Base-by-base conservation (phyloP, 2,329 filamentous ascomycete species). In the Aspergillus brasiliensis region DNA sequence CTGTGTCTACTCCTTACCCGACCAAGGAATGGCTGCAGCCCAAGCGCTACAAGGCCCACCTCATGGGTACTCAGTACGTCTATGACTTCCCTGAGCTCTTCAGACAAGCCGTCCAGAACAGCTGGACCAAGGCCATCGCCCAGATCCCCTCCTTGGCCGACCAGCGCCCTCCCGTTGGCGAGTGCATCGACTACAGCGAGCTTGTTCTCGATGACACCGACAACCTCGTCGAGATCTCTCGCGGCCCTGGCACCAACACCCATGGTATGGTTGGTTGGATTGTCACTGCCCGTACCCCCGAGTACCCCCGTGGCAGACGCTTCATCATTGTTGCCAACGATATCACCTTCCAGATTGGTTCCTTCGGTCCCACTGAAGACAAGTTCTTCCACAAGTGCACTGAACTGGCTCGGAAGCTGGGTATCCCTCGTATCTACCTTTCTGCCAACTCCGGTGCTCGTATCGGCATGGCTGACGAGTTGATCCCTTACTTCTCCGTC, bases 1-100 rank as follows among this genome's bases (percentile, higher is more conserved):
- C 93, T 5, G 93, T 98, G 66, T 91, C 88, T 47, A 93, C 92
- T 3, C 92, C 95, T 21, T 99, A 99, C 79, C 90, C 94, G 38
- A 97, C 94, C 73, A 99, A 99, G 88, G 96, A 97, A 79, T 96
- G 93, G 84, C 86, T 99, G 62, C 95, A 99, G 81, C 95, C 95
- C 64, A 98, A 98, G 88, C 88, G 95, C 70, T 98, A 99, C 88
- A 97, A 97, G 89, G 95, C 95, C 68, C 95, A 99, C 77, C 83
- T 98, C 63, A 97, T 99, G 93, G 95, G 95, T 65, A 99, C 95
- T 27, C 95, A 99, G 80, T 99, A 97, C 76, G 95, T 98, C 57
- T 99, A 99, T 77, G 95, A 99, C 79, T 99, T 99, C 89, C 95
- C 95, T 28, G 95, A 99, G 84, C 88, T 99, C 51, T 99, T 99